A percentile compares a stretch with the other conserved stretches of the same genome.
These are phyloP conservation scores for Exophiala spinifera DNA, from an alignment of 2,329 filamentous ascomycete genomes.

Conservation along the genomic window DNA sequence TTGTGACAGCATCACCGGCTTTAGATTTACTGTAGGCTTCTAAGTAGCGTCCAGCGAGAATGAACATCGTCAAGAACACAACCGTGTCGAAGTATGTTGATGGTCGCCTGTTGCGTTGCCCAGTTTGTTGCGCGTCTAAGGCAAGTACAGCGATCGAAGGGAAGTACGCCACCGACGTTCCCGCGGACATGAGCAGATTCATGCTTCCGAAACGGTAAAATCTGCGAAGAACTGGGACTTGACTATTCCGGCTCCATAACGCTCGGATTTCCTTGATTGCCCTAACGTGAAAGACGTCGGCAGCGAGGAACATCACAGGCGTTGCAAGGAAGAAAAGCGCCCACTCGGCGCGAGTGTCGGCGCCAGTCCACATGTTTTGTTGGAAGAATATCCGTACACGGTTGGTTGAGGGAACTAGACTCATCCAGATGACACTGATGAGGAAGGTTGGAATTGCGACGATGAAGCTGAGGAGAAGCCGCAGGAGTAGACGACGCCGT, in stretches of 20 bases:
- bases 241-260: constrained; percentile 75
- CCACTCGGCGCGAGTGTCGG: constrained; percentile 70
- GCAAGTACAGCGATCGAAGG: constrained; percentile 76
- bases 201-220: constrained; percentile 93
- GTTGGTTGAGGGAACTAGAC: constrained; percentile 61
- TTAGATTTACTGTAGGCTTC: constrained; percentile 89
- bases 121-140: constrained; percentile 40
- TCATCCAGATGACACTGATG: constrained; percentile 88
- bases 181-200: constrained; percentile 87
- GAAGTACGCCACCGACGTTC: constrained; percentile 82
- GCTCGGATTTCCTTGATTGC: constrained; percentile 73
- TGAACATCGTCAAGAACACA: constrained; percentile 83
- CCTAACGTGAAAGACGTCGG: constrained; percentile 72
- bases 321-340: constrained; percentile 76
- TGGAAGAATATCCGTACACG: constrained; percentile 62
- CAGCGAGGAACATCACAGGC: constrained; percentile 79
- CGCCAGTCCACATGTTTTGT: constrained; percentile 64
- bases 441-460: constrained; percentile 77
- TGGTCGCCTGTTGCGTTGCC: background rate
- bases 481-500: constrained; percentile 62
- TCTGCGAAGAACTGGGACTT: constrained; percentile 67
- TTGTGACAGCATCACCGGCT: constrained; percentile 78
- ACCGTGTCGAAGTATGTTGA: constrained; percentile 79
- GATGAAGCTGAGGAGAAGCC: constrained; percentile 64
- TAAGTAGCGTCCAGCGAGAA: constrained; percentile 57